Evolutionary conservation across 306 rosid genomes (phyloP).

Genomic region (Vigna radiata): DNA sequence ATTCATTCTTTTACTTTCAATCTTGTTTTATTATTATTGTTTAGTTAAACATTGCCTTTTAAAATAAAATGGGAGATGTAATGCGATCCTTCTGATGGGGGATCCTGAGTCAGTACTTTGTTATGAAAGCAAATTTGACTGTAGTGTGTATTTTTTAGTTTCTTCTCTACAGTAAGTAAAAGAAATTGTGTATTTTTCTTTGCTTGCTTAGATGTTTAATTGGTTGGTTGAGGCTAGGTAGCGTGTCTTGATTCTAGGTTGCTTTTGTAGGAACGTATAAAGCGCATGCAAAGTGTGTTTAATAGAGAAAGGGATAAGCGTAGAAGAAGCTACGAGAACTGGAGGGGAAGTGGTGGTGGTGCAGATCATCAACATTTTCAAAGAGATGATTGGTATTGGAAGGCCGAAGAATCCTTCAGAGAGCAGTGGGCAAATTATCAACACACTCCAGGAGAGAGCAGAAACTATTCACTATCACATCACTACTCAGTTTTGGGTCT

Average conservation of each 20-base stretch:
- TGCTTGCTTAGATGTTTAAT: slow-evolving; percentile 16
- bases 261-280: slow-evolving; percentile 78
- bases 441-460: slow-evolving; percentile 64
- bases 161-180: slow-evolving; percentile 15
- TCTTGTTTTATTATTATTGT: neutral
- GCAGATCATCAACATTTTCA: slow-evolving; percentile 71
- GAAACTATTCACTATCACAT: slow-evolving; percentile 68
- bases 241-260: slow-evolving; percentile 27
- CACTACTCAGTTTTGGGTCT: slow-evolving; percentile 96
- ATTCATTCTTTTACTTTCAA: neutral
- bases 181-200: slow-evolving; percentile 11
- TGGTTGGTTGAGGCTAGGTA: slow-evolving; percentile 1
- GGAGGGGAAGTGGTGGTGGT: slow-evolving; percentile 74
- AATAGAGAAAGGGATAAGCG: slow-evolving; percentile 91
- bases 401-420: slow-evolving; percentile 67
- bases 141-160: neutral
- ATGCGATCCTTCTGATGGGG: slow-evolving; percentile 12
- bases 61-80: slow-evolving; percentile 10
- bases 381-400: slow-evolving; percentile 97
- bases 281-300: slow-evolving; percentile 92
- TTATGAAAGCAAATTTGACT: slow-evolving; percentile 19
- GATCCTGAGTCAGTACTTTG: slow-evolving; percentile 16
- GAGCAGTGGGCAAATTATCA: slow-evolving; percentile 65
- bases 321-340: slow-evolving; percentile 68
- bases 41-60: neutral